A percentile compares a stretch with the other conserved stretches of the same genome.
phyloP scores from a whole-genome alignment of 768 basidiomycete species.

The Exidia glandulosa region DNA sequence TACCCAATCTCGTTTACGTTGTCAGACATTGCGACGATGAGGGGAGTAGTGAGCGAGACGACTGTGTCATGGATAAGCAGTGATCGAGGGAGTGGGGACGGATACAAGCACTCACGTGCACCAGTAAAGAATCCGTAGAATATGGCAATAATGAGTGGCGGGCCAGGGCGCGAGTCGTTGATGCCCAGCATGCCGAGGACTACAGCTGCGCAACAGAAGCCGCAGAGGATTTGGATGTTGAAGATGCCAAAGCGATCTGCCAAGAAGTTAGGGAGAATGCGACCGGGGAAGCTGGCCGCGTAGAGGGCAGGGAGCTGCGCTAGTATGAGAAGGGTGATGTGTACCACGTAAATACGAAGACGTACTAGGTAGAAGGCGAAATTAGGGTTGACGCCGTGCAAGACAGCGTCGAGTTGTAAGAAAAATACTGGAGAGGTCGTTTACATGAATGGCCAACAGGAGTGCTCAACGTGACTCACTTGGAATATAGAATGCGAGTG shows the following conservation, averaged over 20 bases:
- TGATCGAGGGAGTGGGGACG: background rate
- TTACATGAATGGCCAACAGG: background rate
- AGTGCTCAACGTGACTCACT: background rate
- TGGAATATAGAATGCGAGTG: background rate
- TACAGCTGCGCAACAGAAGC: constrained; percentile 21
- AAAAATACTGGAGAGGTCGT: constrained; percentile 5
- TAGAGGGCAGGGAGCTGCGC: constrained; percentile 28
- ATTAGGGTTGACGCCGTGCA: constrained; percentile 2
- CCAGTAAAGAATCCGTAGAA: constrained; percentile 40
- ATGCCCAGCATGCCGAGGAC: constrained; percentile 9
- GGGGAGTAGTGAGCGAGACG: background rate
- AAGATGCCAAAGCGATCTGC: constrained; percentile 32
- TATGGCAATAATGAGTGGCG: constrained; percentile 24
- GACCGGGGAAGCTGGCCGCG: constrained; percentile 25
- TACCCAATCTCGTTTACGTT: background rate
- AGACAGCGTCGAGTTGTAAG: constrained; percentile 7
- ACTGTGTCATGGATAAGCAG: no score
- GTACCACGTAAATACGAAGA: background rate
- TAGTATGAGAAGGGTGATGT: background rate
- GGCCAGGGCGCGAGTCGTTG: background rate
- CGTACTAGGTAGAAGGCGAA: constrained; percentile 9
- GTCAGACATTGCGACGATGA: background rate
- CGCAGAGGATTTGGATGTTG: constrained; percentile 33
- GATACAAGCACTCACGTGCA: constrained; percentile 18
- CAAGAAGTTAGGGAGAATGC: constrained; percentile 31